Percentiles rank a stretch among this genome's conserved stretches.
Conservation (phyloP, 179 eudicot species). For the Nepenthes alata region DNA sequence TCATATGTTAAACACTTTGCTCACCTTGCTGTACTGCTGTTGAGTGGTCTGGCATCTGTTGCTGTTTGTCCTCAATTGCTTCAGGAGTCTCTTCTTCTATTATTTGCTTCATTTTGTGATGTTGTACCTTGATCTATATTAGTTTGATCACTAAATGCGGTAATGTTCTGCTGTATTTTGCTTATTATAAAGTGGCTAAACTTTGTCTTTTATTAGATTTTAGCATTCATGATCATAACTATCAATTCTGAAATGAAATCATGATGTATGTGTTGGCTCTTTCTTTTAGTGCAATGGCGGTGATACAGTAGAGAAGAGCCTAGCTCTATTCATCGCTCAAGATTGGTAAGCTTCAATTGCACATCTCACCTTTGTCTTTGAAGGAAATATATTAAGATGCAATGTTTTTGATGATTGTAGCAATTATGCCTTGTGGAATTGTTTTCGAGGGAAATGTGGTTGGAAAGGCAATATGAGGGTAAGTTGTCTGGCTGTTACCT, state of each 20-base stretch:
- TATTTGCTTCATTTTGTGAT: no score
- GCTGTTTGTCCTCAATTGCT: no score
- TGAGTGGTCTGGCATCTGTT: no score
- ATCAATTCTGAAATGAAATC: not conserved
- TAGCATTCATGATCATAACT: not conserved
- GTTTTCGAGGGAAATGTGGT: slow-evolving; percentile 67
- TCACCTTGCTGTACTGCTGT: no score
- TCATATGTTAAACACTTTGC: no score
- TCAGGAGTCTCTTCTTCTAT: no score
- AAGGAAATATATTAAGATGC: not conserved
- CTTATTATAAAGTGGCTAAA: not conserved
- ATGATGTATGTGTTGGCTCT: not conserved
- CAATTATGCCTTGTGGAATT: slow-evolving; percentile 43
- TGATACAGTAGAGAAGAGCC: slow-evolving; percentile 35
- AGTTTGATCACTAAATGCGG: no score
- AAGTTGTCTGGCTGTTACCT: slow-evolving; percentile 6
- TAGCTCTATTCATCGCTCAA: slow-evolving; percentile 35
- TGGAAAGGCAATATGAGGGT: slow-evolving; percentile 60
- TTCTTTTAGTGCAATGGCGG: slow-evolving; percentile 68
- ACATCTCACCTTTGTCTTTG: not conserved
- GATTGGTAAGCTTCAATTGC: slow-evolving; percentile 42
- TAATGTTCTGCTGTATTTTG: no score
- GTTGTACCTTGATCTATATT: no score
- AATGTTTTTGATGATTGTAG: slow-evolving; percentile 16
- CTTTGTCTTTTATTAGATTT: not conserved